Percentiles rank a stretch among this genome's conserved stretches.
Evolutionary conservation across 2,329 filamentous ascomycete genomes (phyloP).

Genomic region (Myriosclerotinia duriaeana): DNA sequence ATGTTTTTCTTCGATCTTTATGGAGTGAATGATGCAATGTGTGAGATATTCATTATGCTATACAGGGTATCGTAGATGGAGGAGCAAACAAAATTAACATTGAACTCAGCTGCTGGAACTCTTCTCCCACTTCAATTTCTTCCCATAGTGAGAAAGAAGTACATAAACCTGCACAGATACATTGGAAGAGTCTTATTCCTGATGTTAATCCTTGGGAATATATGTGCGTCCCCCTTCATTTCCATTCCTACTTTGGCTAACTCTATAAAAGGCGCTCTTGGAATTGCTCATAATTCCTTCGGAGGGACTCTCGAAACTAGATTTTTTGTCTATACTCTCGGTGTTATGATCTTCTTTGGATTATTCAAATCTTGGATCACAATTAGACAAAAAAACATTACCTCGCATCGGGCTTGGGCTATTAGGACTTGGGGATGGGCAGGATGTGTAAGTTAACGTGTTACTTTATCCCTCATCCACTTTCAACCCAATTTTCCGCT

Average conservation of each 20-base stretch:
- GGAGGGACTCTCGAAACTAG: constrained; percentile 18
- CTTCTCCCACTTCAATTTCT: constrained; percentile 20
- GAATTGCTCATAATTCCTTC: constrained; percentile 9
- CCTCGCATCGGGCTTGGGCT: constrained; percentile 11
- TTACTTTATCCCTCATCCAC: neutral
- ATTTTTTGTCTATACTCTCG: constrained; percentile 15
- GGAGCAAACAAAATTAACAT: neutral
- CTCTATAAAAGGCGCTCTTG: neutral
- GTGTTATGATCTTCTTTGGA: neutral
- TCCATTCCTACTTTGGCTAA: neutral
- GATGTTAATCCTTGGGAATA: constrained; percentile 4
- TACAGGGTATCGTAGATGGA: neutral
- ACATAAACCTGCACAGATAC: neutral
- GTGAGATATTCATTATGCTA: no score
- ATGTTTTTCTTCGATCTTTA: neutral
- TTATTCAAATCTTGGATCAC: constrained; percentile 9
- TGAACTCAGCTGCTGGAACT: constrained; percentile 4
- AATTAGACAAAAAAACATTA: constrained; percentile 1
- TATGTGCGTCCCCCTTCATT: neutral
- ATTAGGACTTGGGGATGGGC: constrained; percentile 21
- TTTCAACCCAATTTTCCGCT: neutral
- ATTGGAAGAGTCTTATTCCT: constrained; percentile 2
- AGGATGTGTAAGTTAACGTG: neutral
- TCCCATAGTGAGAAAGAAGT: constrained; percentile 6
- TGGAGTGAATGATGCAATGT: neutral